These are phyloP conservation scores for Harrya chromipes DNA, from an alignment of 768 basidiomycete genomes.

Conservation along the genomic window DNA sequence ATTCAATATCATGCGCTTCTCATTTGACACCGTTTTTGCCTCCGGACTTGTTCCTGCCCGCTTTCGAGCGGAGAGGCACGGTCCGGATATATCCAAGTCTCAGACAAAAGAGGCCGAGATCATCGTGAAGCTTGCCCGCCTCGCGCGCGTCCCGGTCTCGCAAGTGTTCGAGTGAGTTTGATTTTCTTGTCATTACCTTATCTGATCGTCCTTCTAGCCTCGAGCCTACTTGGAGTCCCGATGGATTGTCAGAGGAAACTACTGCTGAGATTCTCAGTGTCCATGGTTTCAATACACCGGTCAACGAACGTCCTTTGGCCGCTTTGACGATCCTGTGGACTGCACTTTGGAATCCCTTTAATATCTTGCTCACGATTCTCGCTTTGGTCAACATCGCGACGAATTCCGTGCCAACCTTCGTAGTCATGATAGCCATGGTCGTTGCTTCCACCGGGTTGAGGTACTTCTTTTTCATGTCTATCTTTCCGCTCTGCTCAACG, in stretches of 20 bases:
- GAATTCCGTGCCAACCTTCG: slow-evolving; percentile 31
- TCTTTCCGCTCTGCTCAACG: neutral
- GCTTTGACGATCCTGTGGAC: slow-evolving; percentile 28
- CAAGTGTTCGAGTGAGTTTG: slow-evolving; percentile 24
- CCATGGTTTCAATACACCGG: slow-evolving; percentile 28
- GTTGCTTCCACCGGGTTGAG: slow-evolving; percentile 33
- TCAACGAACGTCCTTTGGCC: slow-evolving; percentile 31
- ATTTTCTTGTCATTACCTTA: neutral
- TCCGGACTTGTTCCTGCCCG: slow-evolving; percentile 22
- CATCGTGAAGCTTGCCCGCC: slow-evolving; percentile 21
- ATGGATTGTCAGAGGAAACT: slow-evolving; percentile 23
- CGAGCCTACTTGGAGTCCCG: slow-evolving; percentile 24
- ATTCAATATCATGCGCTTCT: slow-evolving; percentile 20
- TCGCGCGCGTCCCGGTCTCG: slow-evolving; percentile 24
- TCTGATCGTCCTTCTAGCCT: slow-evolving; percentile 16
- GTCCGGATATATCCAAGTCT: slow-evolving; percentile 23
- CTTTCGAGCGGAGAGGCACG: slow-evolving; percentile 23
- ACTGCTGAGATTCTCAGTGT: slow-evolving; percentile 16
- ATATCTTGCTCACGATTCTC: slow-evolving; percentile 31
- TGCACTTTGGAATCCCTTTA: slow-evolving; percentile 37
- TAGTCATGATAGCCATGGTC: slow-evolving; percentile 36
- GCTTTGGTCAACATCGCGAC: slow-evolving; percentile 33
- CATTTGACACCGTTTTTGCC: slow-evolving; percentile 18
- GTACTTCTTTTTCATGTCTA: slow-evolving; percentile 4
- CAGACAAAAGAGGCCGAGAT: slow-evolving; percentile 22